Conservation (phyloP, 176 grass and related monocot species). For the Eleusine coracana region DNA sequence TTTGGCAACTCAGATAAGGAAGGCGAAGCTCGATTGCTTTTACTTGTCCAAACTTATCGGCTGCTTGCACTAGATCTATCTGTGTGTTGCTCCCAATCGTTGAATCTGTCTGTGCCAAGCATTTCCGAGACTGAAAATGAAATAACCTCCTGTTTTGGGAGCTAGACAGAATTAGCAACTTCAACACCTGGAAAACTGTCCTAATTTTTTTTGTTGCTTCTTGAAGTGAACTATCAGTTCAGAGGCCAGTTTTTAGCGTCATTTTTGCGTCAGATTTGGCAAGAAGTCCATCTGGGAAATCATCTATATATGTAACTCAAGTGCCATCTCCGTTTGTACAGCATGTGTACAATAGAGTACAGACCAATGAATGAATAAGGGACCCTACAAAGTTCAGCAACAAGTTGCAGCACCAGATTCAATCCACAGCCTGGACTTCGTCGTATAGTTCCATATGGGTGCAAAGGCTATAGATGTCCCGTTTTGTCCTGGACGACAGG, state of each 20-base stretch:
- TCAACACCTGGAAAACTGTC: background rate
- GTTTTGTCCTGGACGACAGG: conserved; percentile 4
- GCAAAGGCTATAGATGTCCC: background rate
- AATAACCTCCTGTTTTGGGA: background rate
- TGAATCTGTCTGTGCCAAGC: background rate
- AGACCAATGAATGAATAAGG: background rate
- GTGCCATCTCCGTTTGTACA: background rate
- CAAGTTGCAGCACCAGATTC: background rate
- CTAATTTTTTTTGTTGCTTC: background rate
- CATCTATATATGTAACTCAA: no score
- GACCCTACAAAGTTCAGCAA: background rate
- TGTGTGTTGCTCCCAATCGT: background rate
- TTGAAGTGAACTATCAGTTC: background rate
- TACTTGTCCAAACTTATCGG: background rate
- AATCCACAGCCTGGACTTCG: conserved; percentile 22
- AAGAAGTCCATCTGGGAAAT: background rate
- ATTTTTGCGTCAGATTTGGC: background rate
- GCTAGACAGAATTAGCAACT: background rate
- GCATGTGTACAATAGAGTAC: background rate
- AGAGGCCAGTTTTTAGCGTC: background rate
- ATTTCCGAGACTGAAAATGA: background rate
- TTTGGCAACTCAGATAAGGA: background rate
- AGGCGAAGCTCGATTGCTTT: background rate
- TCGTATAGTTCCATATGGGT: conserved; percentile 13
- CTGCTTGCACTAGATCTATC: no score